Percentiles rank a stretch among this genome's conserved stretches.
Evolutionary conservation across 2,329 filamentous ascomycete species (phyloP).

Genomic region (Spiromastix sp.): DNA sequence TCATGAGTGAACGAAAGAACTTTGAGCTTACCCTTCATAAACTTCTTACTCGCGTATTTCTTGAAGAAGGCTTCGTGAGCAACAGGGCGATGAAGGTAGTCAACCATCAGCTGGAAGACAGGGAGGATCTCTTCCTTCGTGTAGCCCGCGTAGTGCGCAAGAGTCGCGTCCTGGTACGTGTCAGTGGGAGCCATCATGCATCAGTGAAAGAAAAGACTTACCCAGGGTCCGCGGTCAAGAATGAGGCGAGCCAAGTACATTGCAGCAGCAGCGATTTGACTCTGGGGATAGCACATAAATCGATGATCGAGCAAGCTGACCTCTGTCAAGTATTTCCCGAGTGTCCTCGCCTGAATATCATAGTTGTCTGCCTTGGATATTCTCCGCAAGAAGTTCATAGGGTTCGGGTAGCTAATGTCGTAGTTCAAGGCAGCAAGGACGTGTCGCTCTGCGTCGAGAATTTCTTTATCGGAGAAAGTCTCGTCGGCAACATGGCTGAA

Average conservation of each 20-base stretch:
- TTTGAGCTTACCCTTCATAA: conserved; percentile 71
- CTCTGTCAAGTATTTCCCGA: conserved; percentile 96
- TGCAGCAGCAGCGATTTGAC: conserved; percentile 78
- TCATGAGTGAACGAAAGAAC: no score
- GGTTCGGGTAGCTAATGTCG: conserved; percentile 96
- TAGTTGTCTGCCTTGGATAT: conserved; percentile 99
- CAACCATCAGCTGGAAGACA: conserved; percentile 87
- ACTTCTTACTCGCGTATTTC: conserved; percentile 99
- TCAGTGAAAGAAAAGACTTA: conserved; percentile 45
- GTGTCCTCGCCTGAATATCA: conserved; percentile 91
- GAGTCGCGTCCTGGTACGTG: conserved; percentile 59
- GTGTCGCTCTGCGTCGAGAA: conserved; percentile 92
- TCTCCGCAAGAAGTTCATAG: conserved; percentile 98
- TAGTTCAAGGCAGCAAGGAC: conserved; percentile 86
- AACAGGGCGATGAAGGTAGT: conserved; percentile 85
- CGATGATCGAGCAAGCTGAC: conserved; percentile 92
- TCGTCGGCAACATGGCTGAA: conserved; percentile 96
- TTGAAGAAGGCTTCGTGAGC: conserved; percentile 97
- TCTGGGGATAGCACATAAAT: conserved; percentile 82
- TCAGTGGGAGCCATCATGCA: no score
- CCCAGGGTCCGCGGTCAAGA: conserved; percentile 84
- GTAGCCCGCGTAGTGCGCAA: conserved; percentile 88
- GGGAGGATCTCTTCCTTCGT: conserved; percentile 86
- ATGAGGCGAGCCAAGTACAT: conserved; percentile 94
- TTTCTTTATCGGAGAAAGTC: conserved; percentile 89